Evolutionary conservation across 2,329 filamentous ascomycete genomes (phyloP), one percentile per base, ranked within the genome.

Genomic region (Verticillium albo-atrum): DNA sequence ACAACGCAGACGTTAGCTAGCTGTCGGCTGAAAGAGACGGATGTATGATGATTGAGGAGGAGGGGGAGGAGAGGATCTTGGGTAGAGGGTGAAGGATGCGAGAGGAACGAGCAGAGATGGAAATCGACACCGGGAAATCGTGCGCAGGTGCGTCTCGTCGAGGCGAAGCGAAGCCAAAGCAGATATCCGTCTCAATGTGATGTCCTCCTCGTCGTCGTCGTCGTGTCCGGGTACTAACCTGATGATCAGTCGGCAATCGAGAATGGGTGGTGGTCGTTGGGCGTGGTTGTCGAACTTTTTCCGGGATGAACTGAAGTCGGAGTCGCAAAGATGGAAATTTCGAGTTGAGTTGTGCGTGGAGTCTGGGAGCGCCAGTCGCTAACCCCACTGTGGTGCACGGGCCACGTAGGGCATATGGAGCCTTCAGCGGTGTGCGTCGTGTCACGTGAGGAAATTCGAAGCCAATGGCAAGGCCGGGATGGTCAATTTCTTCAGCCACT

Each of bases 171-270:
- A 20, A 27, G 26, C n/a, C 32, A 56, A 32, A 34, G 27, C 25
- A 23, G 23, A 34, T 34, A 23, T 50, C 42, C 42, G 42, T 50
- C 42, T 17, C 25, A 26, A 12, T 57, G 25, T 27, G 28, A 28
- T 25, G 6, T 51, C n/a, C 60, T 63, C 65, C 61, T 57, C 64
- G 55, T 58, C 62, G 37, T 53, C 62, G 47, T 57, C 23, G n/a
- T 50, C 20, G 42, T 50, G 6, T 50, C 20, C 20, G 42, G 23
- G 42, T 68, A 78, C 77, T 78, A 65, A 80, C 78, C 78, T 80
- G 78, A 77, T 79, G 77, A 75, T 71, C 72, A 65, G 78, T 76
- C 70, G 55, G 75, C 75, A 79, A 79, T 79, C 77, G 74, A 28
- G 42, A 58, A 28, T 28, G 34, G 51, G 54, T 51, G 32, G 47